Evolutionary conservation across 371 early-diverging fungal genomes (phyloP), one percentile per base, ranked within the genome.

Genomic region (Mucor indicus): DNA sequence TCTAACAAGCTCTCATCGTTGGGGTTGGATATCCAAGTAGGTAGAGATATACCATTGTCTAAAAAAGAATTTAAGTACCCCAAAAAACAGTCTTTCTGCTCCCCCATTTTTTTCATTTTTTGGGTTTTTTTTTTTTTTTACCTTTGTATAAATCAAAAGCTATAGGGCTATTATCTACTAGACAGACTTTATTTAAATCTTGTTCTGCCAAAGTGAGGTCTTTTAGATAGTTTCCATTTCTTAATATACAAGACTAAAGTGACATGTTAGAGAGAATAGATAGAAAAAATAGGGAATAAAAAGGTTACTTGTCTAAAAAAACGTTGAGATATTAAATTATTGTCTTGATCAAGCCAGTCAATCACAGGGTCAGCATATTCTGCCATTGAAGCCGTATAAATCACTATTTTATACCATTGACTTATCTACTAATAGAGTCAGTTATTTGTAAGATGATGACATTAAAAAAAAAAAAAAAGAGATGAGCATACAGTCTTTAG

Each of bases 361-460:
- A 98, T 93, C 25, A 98, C 97, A 12, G 98, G 97, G 60, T 95
- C 93, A 9, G 97, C 99, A 63, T 98, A 98, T 71, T 98, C 95
- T 24, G 93, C 81, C 85, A 98, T 86, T 11, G 92, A 92, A 3
- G 99, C 98, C 0, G 99, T 98, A 72, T 93, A 98, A 16, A 98
- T 88, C n/a, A 96, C 93, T n/a, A 98, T 75, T 48, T 91, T 88
- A 83, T 95, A 98, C 97, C 96, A 96, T 61, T 94, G 88, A 53
- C 85, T 76, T 53, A 95, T 93, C 89, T 89, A 48, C 17, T 11
- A 10, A 35, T 25, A 12, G 30, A 29, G 12, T 8, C 6, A 6
- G 30, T 13, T 33, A 33, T 33, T 11, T 11, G 17, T 17, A 29
- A 16, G 41, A 31, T 20, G 21, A 44, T 33, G 20, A 33, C 16